Evolutionary conservation across 164 flowering plant species (phyloP).

Genomic region (Tetrastigma voinierianum): DNA sequence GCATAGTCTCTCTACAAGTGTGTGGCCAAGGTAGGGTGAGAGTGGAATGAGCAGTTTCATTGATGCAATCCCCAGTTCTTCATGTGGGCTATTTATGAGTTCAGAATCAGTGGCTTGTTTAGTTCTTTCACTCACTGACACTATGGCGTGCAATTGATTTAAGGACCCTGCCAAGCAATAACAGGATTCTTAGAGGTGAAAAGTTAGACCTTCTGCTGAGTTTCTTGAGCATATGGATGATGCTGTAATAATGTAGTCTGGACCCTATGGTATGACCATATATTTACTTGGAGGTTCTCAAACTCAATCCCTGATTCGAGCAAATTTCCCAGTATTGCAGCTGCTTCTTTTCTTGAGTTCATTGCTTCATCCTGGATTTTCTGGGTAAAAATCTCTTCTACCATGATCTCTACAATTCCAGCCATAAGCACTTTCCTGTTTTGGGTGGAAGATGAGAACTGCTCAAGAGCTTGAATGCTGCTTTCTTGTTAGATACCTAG

Average conservation of each 20-base stretch:
- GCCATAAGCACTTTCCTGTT: conserved; percentile 44
- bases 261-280: conserved; percentile 63
- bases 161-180: conserved; percentile 42
- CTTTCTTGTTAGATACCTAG: conserved; percentile 40
- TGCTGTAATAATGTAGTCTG: conserved; percentile 60
- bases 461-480: conserved; percentile 55
- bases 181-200: conserved; percentile 57
- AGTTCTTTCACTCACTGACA: conserved; percentile 55
- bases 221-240: conserved; percentile 47
- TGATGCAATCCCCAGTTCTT: conserved; percentile 57
- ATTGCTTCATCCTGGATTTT: conserved; percentile 38
- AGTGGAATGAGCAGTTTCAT: conserved; percentile 53
- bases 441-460: conserved; percentile 52
- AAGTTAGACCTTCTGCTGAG: no score
- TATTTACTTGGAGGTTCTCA: conserved; percentile 43
- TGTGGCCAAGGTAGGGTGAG: conserved; percentile 62
- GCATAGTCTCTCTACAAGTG: conserved; percentile 59
- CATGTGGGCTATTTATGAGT: conserved; percentile 52
- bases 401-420: conserved; percentile 55
- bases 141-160: conserved; percentile 41
- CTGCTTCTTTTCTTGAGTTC: conserved; percentile 53
- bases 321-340: conserved; percentile 58
- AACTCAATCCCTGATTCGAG: conserved; percentile 57
- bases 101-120: conserved; percentile 61
- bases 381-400: conserved; percentile 57